These are phyloP conservation scores for Aspergillus diversus DNA, from an alignment of 495 filamentous ascomycete species.

Conservation along the genomic window DNA sequence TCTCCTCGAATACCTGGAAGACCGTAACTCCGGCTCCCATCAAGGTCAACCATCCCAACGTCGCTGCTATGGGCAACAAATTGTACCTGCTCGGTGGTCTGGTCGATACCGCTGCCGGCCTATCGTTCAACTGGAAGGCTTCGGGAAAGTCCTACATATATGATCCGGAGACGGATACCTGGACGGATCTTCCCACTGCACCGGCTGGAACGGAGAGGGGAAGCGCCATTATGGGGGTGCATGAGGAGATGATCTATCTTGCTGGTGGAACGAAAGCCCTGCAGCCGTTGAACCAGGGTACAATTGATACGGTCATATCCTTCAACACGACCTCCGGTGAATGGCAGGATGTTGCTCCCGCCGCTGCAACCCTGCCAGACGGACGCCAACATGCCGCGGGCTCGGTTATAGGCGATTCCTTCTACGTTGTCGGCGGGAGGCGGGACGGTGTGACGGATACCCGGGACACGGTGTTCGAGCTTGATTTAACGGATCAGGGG, in stretches of 20 bases:
- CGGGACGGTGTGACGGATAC: constrained; percentile 1
- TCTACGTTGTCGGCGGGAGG: constrained; percentile 10
- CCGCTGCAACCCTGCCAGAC: not conserved
- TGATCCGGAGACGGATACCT: constrained; percentile 4
- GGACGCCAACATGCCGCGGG: constrained; percentile 9
- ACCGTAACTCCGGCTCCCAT: not conserved
- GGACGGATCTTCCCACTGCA: not conserved
- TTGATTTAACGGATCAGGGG: not conserved
- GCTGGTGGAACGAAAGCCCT: constrained; percentile 10
- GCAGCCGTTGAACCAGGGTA: constrained; percentile 1
- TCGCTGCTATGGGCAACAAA: not conserved
- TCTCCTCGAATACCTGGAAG: not conserved
- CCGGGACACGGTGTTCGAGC: constrained; percentile 11
- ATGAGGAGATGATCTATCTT: constrained; percentile 7
- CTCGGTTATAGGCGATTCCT: constrained; percentile 3
- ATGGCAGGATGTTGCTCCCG: not conserved
- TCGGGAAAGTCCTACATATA: not conserved
- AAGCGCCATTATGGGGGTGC: constrained; percentile 5
- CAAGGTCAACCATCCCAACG: constrained; percentile 1
- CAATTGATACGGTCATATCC: constrained; percentile 6
- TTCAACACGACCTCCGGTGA: constrained; percentile 9
- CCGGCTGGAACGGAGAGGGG: constrained; percentile 6
- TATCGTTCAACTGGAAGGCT: constrained; percentile 8
- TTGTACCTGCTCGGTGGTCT: constrained; percentile 8
- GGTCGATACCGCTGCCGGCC: not conserved